phyloP scores from a whole-genome alignment of 306 rosid species.

The Vigna nakashimae region DNA sequence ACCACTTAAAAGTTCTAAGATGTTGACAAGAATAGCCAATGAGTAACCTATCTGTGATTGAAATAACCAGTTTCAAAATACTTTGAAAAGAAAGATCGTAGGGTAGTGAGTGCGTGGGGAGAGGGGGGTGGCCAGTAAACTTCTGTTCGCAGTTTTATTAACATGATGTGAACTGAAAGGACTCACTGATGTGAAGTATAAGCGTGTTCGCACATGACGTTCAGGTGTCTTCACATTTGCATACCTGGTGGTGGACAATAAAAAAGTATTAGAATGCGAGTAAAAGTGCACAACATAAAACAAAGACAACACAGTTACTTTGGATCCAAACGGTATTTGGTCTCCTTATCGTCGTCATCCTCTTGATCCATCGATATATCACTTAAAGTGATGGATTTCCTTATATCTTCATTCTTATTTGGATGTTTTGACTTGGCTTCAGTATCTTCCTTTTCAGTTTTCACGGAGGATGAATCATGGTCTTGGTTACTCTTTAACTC shows the following conservation, averaged over 20 bases:
- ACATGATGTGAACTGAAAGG: conserved; percentile 19
- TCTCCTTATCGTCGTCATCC: conserved; percentile 95
- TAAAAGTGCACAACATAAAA: conserved; percentile 18
- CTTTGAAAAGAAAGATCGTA: neutral
- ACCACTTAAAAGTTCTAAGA: neutral
- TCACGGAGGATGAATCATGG: conserved; percentile 48
- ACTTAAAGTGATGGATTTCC: conserved; percentile 57
- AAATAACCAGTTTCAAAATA: conserved; percentile 23
- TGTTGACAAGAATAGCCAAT: neutral
- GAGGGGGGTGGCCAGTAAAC: neutral
- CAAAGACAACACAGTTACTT: conserved; percentile 57
- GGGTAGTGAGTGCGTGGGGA: neutral
- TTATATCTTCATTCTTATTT: conserved; percentile 68
- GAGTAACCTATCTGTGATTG: neutral
- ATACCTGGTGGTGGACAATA: conserved; percentile 64
- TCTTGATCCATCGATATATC: conserved; percentile 88
- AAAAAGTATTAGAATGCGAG: conserved; percentile 24
- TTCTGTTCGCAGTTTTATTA: conserved; percentile 7
- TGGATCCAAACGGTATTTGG: conserved; percentile 96
- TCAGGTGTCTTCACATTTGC: conserved; percentile 98
- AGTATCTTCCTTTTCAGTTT: conserved; percentile 61
- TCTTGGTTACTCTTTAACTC: conserved; percentile 84
- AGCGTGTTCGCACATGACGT: conserved; percentile 95
- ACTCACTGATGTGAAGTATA: conserved; percentile 95
- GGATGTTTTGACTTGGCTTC: conserved; percentile 62